Percentiles rank a stretch among this genome's conserved stretches.
Evolutionary conservation across 2,329 filamentous ascomycete genomes (phyloP).

Genomic region (Aspergillus puulaauensis): DNA sequence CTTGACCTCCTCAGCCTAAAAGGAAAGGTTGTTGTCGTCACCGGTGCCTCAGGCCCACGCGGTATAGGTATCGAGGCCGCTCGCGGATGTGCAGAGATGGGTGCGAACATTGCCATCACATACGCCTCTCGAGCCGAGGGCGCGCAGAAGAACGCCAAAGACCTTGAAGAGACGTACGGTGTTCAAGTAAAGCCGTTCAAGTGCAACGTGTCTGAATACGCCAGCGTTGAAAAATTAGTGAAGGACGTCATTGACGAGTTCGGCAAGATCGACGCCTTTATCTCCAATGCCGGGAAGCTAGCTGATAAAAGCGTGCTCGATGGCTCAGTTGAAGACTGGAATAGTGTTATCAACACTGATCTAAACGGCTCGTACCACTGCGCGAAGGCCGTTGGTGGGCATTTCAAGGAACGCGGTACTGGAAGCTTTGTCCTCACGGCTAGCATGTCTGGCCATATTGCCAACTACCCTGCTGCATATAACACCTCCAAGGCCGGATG

Average conservation of each 20-base stretch:
- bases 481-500: constrained; percentile 67
- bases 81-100: constrained; percentile 64
- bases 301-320: constrained; percentile 69
- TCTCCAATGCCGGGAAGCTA: constrained; percentile 70
- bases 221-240: constrained; percentile 57
- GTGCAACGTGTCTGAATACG: constrained; percentile 59
- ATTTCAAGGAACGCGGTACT: constrained; percentile 67
- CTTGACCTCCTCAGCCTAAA: constrained; percentile 49
- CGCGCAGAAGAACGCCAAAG: constrained; percentile 65
- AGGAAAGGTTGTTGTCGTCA: constrained; percentile 49
- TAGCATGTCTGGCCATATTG: constrained; percentile 58
- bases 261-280: constrained; percentile 65
- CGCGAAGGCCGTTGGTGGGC: constrained; percentile 80
- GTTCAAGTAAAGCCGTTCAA: constrained; percentile 69
- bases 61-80: constrained; percentile 69
- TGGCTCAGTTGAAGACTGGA: constrained; percentile 67
- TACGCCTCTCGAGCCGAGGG: constrained; percentile 62
- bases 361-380: constrained; percentile 84
- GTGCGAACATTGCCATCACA: constrained; percentile 65
- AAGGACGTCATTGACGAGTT: constrained; percentile 66
- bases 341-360: constrained; percentile 81
- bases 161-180: constrained; percentile 59
- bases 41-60: constrained; percentile 57
- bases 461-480: constrained; percentile 59
- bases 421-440: constrained; percentile 67